Conservation (phyloP, 345 rosid genomes). For the Trapa bicornis region DNA sequence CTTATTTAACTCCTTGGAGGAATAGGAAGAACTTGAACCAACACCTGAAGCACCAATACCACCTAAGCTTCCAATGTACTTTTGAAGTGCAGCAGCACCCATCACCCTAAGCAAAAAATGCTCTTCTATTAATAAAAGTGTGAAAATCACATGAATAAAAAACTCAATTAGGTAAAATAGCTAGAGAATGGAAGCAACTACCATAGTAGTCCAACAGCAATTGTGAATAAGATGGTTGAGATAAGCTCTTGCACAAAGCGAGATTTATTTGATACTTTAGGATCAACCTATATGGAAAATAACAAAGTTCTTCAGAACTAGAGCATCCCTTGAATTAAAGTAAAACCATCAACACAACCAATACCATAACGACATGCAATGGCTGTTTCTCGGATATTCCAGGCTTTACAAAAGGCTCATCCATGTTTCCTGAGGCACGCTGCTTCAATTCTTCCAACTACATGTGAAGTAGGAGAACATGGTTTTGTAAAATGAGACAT, state of each 20-base stretch:
- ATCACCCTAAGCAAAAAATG: constrained; percentile 49
- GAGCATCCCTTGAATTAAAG: not conserved
- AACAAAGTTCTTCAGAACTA: not conserved
- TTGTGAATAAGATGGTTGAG: constrained; percentile 79
- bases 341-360: constrained; percentile 6
- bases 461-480: constrained; percentile 10
- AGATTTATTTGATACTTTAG: constrained; percentile 67
- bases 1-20: constrained; percentile 82
- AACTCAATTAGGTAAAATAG: not conserved
- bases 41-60: constrained; percentile 97
- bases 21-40: constrained; percentile 88
- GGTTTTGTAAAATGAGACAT: not conserved
- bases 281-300: constrained; percentile 54
- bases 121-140: too few relatives aligned
- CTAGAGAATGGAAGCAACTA: constrained; percentile 18
- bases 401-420: constrained; percentile 62
- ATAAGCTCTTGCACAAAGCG: constrained; percentile 83
- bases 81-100: constrained; percentile 96
- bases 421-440: constrained; percentile 63
- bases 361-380: constrained; percentile 88
- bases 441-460: constrained; percentile 93
- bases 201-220: constrained; percentile 81
- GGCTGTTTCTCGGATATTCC: constrained; percentile 91
- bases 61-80: constrained; percentile 84
- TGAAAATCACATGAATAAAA: not conserved